These are phyloP conservation scores for Ceratocystis cubensis DNA, from an alignment of 2,329 filamentous ascomycete species.

Conservation along the genomic window DNA sequence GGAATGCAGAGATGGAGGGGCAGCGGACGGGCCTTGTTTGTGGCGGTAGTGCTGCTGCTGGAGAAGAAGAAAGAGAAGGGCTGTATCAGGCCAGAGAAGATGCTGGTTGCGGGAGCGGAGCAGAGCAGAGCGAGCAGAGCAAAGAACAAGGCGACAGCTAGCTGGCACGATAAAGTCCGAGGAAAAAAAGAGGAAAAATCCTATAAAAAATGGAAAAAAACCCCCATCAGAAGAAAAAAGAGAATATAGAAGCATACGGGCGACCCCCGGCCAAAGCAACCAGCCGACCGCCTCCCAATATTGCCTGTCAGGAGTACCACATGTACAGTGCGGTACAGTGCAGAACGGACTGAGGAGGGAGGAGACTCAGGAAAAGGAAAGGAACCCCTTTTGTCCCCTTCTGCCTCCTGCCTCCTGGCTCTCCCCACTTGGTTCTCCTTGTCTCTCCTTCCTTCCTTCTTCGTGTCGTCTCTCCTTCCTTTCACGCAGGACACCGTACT, in stretches of 20 bases:
- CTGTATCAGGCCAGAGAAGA: too few relatives aligned
- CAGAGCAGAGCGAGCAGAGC: not conserved
- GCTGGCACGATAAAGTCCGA: not conserved
- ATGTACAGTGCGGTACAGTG: not conserved
- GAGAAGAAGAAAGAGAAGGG: too few relatives aligned
- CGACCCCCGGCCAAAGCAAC: not conserved
- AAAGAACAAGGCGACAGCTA: not conserved
- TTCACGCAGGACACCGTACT: too few relatives aligned
- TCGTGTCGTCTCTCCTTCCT: not conserved
- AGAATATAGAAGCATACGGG: not conserved
- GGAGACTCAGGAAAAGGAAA: not conserved
- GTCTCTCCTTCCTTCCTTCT: not conserved
- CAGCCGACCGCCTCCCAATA: not conserved
- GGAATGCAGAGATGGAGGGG: too few relatives aligned
- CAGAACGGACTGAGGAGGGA: not conserved
- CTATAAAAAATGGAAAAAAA: not conserved
- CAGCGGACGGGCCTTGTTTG: too few relatives aligned
- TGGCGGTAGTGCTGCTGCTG: too few relatives aligned
- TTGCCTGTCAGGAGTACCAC: not conserved
- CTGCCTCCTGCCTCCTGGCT: not conserved
- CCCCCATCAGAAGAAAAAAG: not conserved
- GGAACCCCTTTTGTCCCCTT: constrained; percentile 16
- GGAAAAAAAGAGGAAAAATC: not conserved
- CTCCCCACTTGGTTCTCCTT: too few relatives aligned
- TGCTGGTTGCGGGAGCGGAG: too few relatives aligned